Evolutionary conservation across 2,329 filamentous ascomycete genomes (phyloP).

Genomic region (Blastomyces percursus): DNA sequence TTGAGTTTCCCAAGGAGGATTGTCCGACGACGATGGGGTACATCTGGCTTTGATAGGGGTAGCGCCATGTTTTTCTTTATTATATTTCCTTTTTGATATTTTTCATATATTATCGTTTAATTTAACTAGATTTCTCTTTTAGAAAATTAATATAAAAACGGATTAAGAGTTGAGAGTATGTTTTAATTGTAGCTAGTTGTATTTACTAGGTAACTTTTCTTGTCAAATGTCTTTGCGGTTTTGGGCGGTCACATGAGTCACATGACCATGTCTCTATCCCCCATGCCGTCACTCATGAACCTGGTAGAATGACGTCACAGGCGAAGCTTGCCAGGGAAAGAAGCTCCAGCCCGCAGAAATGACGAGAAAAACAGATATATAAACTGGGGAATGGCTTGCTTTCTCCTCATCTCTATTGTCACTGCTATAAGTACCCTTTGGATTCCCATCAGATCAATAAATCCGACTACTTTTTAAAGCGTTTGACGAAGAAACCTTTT

Average conservation of each 20-base stretch:
- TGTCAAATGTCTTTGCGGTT: neutral
- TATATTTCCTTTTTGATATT: neutral
- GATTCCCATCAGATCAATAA: neutral
- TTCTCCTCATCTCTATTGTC: neutral
- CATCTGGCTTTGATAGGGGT: neutral
- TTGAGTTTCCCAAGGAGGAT: neutral
- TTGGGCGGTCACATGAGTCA: too few species aligned
- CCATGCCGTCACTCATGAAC: neutral
- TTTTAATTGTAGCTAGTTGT: neutral
- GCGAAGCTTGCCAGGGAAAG: slow-evolving; percentile 15
- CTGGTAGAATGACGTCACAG: slow-evolving; percentile 7
- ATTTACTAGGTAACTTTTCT: too few species aligned
- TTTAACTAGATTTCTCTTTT: neutral
- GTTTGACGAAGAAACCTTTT: neutral
- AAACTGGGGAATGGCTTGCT: neutral
- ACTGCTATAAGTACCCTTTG: neutral
- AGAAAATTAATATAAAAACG: neutral
- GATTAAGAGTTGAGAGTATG: neutral
- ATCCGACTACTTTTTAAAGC: neutral
- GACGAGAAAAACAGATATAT: neutral
- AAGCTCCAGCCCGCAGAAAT: neutral
- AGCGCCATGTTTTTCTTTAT: neutral
- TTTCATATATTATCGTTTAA: neutral
- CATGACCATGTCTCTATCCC: neutral
- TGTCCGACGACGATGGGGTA: neutral